A percentile compares a stretch with the other conserved stretches of the same genome.
Conservation (phyloP, 2,329 filamentous ascomycete genomes). For the Phoma sp. region DNA sequence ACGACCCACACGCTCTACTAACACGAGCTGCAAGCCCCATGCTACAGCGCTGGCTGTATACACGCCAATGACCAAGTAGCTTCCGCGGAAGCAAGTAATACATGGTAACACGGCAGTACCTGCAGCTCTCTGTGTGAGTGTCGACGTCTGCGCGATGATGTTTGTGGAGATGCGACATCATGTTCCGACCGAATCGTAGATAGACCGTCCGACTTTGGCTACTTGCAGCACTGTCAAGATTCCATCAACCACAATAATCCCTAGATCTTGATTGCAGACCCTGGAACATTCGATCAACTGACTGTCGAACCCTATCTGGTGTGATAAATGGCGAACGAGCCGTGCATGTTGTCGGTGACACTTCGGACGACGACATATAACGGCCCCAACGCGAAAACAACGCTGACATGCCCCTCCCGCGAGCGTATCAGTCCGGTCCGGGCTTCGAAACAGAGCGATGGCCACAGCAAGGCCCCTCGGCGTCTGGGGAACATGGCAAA, state of each 20-base stretch:
- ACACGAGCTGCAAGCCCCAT: conserved; percentile 19
- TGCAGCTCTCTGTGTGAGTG: conserved; percentile 5
- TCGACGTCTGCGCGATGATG: background rate
- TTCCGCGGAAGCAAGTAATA: background rate
- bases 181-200: background rate
- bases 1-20: background rate
- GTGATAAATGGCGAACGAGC: background rate
- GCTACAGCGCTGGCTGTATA: conserved; percentile 10
- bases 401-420: background rate
- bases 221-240: conserved; percentile 7
- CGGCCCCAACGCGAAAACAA: background rate
- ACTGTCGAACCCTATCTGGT: background rate
- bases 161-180: conserved; percentile 3
- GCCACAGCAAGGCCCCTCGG: background rate
- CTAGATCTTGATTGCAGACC: conserved; percentile 1
- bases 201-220: conserved; percentile 1
- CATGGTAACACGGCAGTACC: conserved; percentile 8
- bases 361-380: conserved; percentile 5
- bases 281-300: conserved; percentile 4
- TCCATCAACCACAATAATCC: conserved; percentile 1
- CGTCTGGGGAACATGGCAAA: conserved; percentile 5
- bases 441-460: conserved; percentile 4
- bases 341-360: conserved; percentile 8
- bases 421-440: conserved; percentile 1
- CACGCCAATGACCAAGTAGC: conserved; percentile 8